Base-by-base conservation (phyloP, 2,329 filamentous ascomycete species). In the Sarocladium oryzae region DNA sequence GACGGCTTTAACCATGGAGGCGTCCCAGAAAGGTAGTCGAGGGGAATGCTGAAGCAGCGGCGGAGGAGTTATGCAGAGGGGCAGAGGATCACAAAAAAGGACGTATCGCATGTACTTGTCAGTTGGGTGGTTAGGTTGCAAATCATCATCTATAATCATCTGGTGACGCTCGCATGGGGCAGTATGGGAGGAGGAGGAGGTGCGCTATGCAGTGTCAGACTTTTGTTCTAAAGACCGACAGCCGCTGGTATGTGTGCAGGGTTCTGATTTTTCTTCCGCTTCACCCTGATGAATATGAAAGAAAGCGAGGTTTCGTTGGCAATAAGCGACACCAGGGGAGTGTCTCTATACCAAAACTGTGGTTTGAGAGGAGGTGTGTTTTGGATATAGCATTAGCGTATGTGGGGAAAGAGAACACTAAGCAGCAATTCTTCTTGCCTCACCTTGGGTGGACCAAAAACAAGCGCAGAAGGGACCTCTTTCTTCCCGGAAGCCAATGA, bases 331-430 rank as follows among this genome's bases (percentile, higher is more conserved):
- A n/a, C 13, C 40, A 15, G 40, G 40, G 40, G 40, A 28, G 40
- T 43, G 40, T n/a, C 3, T 26, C 9, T 26, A 11, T 3, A 3
- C n/a, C 15, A 20, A 20, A 16, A n/a, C 11, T 3, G 3, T 3
- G 7, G 11, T 16, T 5, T 15, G 7, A n/a, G n/a, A 26, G 9
- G 40, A 26, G 40, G 40, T n/a, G 40, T 43, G 40, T 43, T 40
- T 18, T 40, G 36, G 36, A 40, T 40, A 21, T 18, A 43, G 40
- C 40, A 28, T 28, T 43, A 43, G 40, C 40, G 40, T 43, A 43
- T 43, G 40, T 43, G 40, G 40, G 40, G 40, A 40, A 40, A 23
- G 36, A 21, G 15, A 43, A 23, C 16, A 18, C 16, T 4, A 15
- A 20, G 40, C 8, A 26, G 23, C n/a, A 43, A n/a, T 43, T 28